Conservation (phyloP, 306 rosid species). For the Vachellia collinsii region DNA sequence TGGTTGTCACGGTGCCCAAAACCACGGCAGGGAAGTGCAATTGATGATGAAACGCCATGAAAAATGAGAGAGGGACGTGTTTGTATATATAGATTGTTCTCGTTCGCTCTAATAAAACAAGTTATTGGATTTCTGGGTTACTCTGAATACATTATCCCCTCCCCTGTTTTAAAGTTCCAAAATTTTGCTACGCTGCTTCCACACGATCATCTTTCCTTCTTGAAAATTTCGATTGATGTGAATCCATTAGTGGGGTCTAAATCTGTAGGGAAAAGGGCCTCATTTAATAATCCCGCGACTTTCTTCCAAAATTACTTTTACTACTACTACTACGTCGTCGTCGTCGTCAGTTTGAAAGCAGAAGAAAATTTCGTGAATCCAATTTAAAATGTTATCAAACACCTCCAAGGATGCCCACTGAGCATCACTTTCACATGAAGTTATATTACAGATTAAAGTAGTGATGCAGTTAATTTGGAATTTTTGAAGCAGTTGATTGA, state of each 20-base stretch:
- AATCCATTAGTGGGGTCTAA: neutral
- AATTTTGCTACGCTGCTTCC: neutral
- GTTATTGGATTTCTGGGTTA: no score
- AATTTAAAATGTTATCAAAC: neutral
- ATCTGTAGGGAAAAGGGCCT: neutral
- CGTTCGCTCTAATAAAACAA: conserved; percentile 7
- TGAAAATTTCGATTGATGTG: neutral
- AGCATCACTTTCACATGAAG: neutral
- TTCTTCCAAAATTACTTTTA: neutral
- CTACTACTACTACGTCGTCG: neutral
- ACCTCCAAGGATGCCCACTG: neutral
- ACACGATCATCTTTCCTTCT: neutral
- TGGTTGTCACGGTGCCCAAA: conserved; percentile 66
- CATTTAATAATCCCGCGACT: neutral
- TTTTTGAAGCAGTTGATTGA: neutral
- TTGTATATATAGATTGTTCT: neutral
- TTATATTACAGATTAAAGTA: neutral
- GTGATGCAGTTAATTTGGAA: neutral
- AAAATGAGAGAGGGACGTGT: neutral
- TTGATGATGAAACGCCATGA: neutral
- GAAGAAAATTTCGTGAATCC: neutral
- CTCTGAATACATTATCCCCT: neutral
- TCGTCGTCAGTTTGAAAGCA: neutral
- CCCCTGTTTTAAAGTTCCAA: neutral
- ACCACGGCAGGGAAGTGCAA: conserved; percentile 36